These are phyloP conservation scores for Backusella circina DNA, from an alignment of 192 early-diverging fungal genomes.

Conservation along the genomic window DNA sequence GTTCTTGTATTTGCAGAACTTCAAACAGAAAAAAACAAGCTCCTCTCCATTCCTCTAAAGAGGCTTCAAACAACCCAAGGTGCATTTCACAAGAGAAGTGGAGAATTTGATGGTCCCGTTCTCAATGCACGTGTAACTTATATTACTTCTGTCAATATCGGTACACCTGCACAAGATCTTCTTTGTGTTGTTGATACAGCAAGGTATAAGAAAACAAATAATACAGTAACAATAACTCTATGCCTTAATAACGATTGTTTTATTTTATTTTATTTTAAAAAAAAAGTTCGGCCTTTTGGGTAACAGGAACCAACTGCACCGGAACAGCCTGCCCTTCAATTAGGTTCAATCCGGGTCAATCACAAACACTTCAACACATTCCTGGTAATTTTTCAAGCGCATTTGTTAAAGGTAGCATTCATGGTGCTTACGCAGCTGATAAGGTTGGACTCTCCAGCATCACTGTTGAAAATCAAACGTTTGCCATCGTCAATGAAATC, in stretches of 20 bases:
- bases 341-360: neutral
- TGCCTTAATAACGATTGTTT: neutral
- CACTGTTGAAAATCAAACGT: neutral
- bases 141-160: neutral
- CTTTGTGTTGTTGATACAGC: slow-evolving; percentile 1
- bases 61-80: neutral
- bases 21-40: neutral
- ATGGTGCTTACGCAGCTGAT: neutral
- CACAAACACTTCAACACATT: neutral
- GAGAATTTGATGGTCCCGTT: neutral
- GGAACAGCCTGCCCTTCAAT: neutral
- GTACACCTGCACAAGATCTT: neutral
- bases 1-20: neutral
- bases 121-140: neutral
- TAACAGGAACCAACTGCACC: neutral
- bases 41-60: neutral
- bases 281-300: neutral
- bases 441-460: neutral
- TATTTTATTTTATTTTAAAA: neutral
- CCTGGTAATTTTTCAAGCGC: neutral
- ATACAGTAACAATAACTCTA: neutral
- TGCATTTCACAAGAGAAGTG: neutral
- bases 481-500: neutral
- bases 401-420: neutral
- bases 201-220: neutral